Percentiles rank a stretch among this genome's conserved stretches.
phyloP scores from a whole-genome alignment of 2,329 filamentous ascomycete species.

The Neonectria coccinea region DNA sequence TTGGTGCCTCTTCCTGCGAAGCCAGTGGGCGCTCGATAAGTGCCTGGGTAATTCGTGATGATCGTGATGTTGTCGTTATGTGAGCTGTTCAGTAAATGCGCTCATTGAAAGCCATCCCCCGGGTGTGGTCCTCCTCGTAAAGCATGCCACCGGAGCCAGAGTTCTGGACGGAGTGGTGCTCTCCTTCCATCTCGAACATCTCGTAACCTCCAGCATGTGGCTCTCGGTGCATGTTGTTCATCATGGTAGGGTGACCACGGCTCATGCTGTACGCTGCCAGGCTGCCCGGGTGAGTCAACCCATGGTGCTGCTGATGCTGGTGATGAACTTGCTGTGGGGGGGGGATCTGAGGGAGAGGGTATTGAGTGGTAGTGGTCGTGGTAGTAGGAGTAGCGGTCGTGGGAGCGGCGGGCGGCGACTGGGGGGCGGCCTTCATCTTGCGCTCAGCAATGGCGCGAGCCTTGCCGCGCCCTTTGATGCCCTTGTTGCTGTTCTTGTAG shows the following conservation, averaged over 20 bases:
- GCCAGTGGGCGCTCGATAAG: background rate
- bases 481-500: conserved; percentile 99
- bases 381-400: conserved; percentile 4
- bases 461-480: conserved; percentile 95
- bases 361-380: conserved; percentile 30
- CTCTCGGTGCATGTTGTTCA: conserved; percentile 48
- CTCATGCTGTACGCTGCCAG: conserved; percentile 51
- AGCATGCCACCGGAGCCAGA: conserved; percentile 48
- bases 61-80: conserved; percentile 32
- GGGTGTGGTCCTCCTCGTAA: conserved; percentile 59
- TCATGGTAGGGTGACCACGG: conserved; percentile 42
- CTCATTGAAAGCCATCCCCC: conserved; percentile 57
- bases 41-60: background rate
- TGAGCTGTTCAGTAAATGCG: conserved; percentile 55
- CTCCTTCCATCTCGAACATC: conserved; percentile 61
- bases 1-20: conserved; percentile 15
- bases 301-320: conserved; percentile 41
- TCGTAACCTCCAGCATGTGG: conserved; percentile 53
- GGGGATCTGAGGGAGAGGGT: conserved; percentile 46
- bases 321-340: conserved; percentile 35
- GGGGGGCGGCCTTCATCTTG: conserved; percentile 45
- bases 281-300: conserved; percentile 45
- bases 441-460: conserved; percentile 72
- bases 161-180: conserved; percentile 41
- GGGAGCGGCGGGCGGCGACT: conserved; percentile 38